phyloP scores from a whole-genome alignment of 139 green algal genomes.

The Ettlia oleoabundans region DNA sequence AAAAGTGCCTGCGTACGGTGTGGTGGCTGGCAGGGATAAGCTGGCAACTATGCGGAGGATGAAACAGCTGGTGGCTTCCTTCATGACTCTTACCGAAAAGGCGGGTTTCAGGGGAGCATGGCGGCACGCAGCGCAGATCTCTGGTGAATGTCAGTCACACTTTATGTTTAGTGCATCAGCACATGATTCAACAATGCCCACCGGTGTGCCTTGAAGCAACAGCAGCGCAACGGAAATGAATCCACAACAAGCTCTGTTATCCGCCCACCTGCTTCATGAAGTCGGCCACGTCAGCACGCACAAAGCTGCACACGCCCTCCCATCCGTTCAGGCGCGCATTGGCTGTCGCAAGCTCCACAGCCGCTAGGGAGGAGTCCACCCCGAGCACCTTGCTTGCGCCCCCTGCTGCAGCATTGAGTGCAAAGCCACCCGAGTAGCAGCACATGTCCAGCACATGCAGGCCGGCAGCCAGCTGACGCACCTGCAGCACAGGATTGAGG shows the following conservation, averaged over 20 bases:
- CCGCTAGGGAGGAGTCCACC: slow-evolving; percentile 76
- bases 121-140: too few species aligned
- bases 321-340: slow-evolving; percentile 87
- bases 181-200: too few species aligned
- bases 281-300: slow-evolving; percentile 64
- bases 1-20: slow-evolving; percentile 13
- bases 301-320: slow-evolving; percentile 53
- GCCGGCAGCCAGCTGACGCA: slow-evolving; percentile 61
- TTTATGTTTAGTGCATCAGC: too few species aligned
- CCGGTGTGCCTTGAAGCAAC: too few species aligned
- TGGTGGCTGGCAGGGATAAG: background rate
- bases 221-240: too few species aligned
- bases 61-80: too few species aligned
- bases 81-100: too few species aligned
- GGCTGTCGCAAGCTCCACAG: slow-evolving; percentile 67
- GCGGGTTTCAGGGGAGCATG: too few species aligned
- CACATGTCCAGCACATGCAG: slow-evolving; percentile 89
- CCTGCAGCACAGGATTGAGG: too few species aligned
- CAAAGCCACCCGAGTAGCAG: slow-evolving; percentile 86
- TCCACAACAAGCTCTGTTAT: too few species aligned
- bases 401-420: slow-evolving; percentile 52
- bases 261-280: slow-evolving; percentile 75
- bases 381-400: slow-evolving; percentile 12
- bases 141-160: too few species aligned
- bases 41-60: too few species aligned